Evolutionary conservation across 2,329 filamentous ascomycete genomes (phyloP).

Genomic region (Apiospora hydei): DNA sequence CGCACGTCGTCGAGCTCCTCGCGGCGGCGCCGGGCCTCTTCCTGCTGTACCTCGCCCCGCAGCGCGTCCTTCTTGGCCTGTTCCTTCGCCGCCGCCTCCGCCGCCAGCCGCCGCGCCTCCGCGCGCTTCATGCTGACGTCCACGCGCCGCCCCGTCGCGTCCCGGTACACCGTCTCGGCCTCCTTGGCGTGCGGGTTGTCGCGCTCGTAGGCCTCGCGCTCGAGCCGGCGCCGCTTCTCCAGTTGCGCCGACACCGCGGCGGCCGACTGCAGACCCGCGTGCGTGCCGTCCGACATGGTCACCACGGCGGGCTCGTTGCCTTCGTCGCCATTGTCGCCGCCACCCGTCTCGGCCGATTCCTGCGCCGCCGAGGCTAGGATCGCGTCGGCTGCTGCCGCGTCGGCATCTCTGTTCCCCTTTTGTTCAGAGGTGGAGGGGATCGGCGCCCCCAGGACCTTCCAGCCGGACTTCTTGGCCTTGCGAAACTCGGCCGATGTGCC

Average conservation of each 20-base stretch:
- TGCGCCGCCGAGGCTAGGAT: slow-evolving; percentile 77
- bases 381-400: slow-evolving; percentile 75
- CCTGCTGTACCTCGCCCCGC: slow-evolving; percentile 85
- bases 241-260: slow-evolving; percentile 77
- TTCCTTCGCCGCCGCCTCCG: slow-evolving; percentile 76
- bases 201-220: slow-evolving; percentile 59
- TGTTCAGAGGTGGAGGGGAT: slow-evolving; percentile 32
- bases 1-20: slow-evolving; percentile 81
- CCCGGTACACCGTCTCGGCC: slow-evolving; percentile 90
- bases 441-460: slow-evolving; percentile 72
- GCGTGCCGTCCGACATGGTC: slow-evolving; percentile 88
- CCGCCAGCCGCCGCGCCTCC: slow-evolving; percentile 72
- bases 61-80: slow-evolving; percentile 74
- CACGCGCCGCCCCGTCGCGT: slow-evolving; percentile 92
- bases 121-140: slow-evolving; percentile 91
- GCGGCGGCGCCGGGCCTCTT: slow-evolving; percentile 68
- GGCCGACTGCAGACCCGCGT: slow-evolving; percentile 86
- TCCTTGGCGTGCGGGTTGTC: slow-evolving; percentile 50
- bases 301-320: slow-evolving; percentile 45
- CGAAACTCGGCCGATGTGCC: slow-evolving; percentile 70
- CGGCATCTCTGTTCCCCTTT: slow-evolving; percentile 43
- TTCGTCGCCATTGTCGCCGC: slow-evolving; percentile 59
- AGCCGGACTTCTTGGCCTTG: slow-evolving; percentile 78
- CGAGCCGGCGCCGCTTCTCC: slow-evolving; percentile 70
- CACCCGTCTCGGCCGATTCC: slow-evolving; percentile 63